phyloP scores from a whole-genome alignment of 495 filamentous ascomycete species.

The Neurospora intermedia region DNA sequence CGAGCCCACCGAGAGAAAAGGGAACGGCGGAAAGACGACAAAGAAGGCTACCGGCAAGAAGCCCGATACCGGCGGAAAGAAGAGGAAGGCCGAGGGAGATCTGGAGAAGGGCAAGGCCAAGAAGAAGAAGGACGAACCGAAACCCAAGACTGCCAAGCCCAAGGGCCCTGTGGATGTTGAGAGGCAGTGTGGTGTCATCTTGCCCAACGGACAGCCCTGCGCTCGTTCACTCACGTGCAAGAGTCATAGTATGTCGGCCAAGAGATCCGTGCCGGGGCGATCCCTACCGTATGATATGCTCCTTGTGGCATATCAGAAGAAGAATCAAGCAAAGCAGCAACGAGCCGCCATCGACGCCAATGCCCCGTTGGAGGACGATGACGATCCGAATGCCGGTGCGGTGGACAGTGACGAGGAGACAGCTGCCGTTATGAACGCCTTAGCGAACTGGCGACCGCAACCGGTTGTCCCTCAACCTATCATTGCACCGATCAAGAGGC shows the following conservation, averaged over 20 bases:
- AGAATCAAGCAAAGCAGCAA: constrained; percentile 95
- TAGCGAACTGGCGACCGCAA: constrained; percentile 62
- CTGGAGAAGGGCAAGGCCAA: constrained; percentile 67
- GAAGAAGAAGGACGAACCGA: constrained; percentile 95
- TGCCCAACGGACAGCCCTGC: constrained; percentile 74
- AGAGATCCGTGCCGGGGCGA: constrained; percentile 79
- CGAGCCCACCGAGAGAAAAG: constrained; percentile 28
- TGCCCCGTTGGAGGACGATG: constrained; percentile 81
- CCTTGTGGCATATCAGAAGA: constrained; percentile 91
- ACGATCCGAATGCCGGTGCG: constrained; percentile 55
- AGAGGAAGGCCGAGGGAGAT: constrained; percentile 80
- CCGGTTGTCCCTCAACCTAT: constrained; percentile 58
- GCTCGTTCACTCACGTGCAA: constrained; percentile 92
- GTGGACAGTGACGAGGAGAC: constrained; percentile 93
- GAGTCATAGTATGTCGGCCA: constrained; percentile 92
- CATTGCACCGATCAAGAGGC: constrained; percentile 53
- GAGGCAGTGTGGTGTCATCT: constrained; percentile 86
- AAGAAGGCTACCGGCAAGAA: constrained; percentile 66
- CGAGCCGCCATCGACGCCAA: constrained; percentile 91
- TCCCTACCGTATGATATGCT: constrained; percentile 93
- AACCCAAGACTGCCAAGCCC: constrained; percentile 74
- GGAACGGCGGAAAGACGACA: constrained; percentile 41
- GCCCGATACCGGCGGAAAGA: constrained; percentile 54
- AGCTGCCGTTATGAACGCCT: constrained; percentile 73
- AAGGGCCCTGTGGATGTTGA: constrained; percentile 96